Percentiles rank a stretch among this genome's conserved stretches.
phyloP scores from a whole-genome alignment of 1,284 basidiomycete species.

The Sphagnurus paluster region DNA sequence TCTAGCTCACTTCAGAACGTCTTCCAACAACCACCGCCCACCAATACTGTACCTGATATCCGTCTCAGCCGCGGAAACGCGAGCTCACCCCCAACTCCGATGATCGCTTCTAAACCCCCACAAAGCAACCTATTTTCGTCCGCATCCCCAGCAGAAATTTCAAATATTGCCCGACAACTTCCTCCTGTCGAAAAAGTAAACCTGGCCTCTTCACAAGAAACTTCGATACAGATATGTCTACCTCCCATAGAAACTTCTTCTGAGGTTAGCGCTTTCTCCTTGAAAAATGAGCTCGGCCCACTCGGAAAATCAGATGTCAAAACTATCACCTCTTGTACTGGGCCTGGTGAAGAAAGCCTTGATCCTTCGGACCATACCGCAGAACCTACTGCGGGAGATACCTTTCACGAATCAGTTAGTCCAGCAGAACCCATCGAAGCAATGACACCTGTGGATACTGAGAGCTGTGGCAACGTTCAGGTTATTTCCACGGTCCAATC shows the following conservation, averaged over 20 bases:
- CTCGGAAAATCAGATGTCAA: neutral
- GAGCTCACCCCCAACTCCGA: slow-evolving; percentile 9
- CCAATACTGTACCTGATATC: slow-evolving; percentile 5
- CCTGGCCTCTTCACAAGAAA: too few relatives aligned
- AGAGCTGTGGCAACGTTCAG: neutral
- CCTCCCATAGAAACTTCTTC: neutral
- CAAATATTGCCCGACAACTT: neutral
- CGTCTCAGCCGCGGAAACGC: neutral
- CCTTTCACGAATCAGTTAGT: slow-evolving; percentile 1
- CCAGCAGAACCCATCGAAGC: slow-evolving; percentile 6
- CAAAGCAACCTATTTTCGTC: slow-evolving; percentile 2
- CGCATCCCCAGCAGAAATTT: neutral
- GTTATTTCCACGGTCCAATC: slow-evolving; percentile 3
- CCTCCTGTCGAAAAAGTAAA: too few relatives aligned
- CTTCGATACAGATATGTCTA: too few relatives aligned
- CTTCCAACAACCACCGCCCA: slow-evolving; percentile 7
- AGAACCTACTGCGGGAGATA: neutral
- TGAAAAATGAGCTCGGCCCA: neutral
- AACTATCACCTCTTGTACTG: neutral
- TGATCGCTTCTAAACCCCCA: slow-evolving; percentile 7
- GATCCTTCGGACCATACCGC: slow-evolving; percentile 1
- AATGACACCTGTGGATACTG: slow-evolving; percentile 4
- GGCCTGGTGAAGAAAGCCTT: neutral
- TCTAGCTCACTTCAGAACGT: slow-evolving; percentile 1
- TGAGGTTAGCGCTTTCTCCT: neutral